Evolutionary conservation across 768 basidiomycete species (phyloP), one percentile per base, ranked within the genome.

Genomic region (Hericium erinaceus): DNA sequence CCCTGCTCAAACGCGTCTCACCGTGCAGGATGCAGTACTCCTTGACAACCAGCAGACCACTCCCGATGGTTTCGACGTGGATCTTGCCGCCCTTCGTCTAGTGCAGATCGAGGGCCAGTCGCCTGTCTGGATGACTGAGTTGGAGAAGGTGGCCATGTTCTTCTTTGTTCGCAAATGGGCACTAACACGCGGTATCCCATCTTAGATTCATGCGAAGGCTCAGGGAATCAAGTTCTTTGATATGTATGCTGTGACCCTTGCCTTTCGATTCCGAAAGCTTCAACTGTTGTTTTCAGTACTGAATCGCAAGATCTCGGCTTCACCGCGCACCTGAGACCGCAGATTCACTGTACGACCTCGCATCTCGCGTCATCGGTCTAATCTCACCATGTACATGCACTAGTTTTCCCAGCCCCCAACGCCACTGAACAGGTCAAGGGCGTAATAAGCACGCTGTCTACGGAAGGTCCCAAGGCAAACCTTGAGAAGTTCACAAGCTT

Each of bases 181-280:
- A 55, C 51, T 50, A 57, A 20, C 48, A 54, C 20, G 12, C 11
- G 33, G 33, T 33, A 33, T 51, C 16, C 37, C n/a, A 26, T 38
- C 59, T 28, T 63, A 92, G 91, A 87, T 95, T 60, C 74, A 82
- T 65, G 79, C 83, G 59, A 95, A 89, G 71, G 83, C 84, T 52
- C 76, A 80, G 62, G 91, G 91, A 60, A 65, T 84, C 72, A 85
- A 80, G 55, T 95, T 94, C 78, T 89, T 95, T 73, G 93, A 95
- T 70, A 79, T 95, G 88, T 90, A 70, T 73, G 75, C 61, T 62
- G 48, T 7, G 38, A 20, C 20, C 39, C 11, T 52, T 55, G 26
- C 40, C 44, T 38, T 55, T 39, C 6, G 33, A 13, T 56, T 57
- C 57, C 55, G 33, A 33, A 33, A 33, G 9, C 33, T 33, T 33